Evolutionary conservation across 495 filamentous ascomycete genomes (phyloP).

Genomic region (Tuber brumale): DNA sequence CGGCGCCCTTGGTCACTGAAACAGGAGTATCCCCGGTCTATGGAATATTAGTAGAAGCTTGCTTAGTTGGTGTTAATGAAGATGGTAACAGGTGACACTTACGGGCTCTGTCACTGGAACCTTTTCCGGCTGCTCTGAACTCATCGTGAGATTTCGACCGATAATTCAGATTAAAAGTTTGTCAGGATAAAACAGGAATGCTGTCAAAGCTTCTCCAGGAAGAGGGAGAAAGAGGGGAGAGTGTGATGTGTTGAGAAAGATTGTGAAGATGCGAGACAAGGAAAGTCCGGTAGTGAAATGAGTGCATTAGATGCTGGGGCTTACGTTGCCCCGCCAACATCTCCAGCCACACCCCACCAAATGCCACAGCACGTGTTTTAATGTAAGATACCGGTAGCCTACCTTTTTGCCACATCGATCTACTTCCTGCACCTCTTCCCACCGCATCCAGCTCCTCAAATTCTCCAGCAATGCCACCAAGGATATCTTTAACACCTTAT

Average conservation of each 20-base stretch:
- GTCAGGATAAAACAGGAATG: background rate
- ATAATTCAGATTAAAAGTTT: constrained; percentile 4
- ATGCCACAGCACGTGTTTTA: constrained; percentile 2
- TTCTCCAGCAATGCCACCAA: constrained; percentile 25
- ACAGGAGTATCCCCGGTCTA: background rate
- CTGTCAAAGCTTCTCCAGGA: background rate
- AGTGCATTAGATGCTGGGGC: background rate
- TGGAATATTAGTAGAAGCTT: background rate
- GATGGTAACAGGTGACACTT: background rate
- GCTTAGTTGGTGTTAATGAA: background rate
- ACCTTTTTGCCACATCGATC: background rate
- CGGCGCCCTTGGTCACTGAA: background rate
- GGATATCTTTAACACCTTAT: constrained; percentile 8
- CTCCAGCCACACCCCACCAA: constrained; percentile 16
- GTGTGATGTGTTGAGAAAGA: background rate
- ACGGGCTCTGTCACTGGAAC: constrained; percentile 9
- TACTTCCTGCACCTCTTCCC: background rate
- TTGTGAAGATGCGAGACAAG: background rate
- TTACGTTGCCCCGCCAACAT: constrained; percentile 29
- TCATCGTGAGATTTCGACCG: constrained; percentile 1
- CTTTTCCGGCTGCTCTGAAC: constrained; percentile 13
- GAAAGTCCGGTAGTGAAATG: background rate
- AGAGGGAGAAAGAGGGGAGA: constrained; percentile 1
- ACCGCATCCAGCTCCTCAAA: background rate
- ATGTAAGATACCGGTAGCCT: too few species aligned